These are phyloP conservation scores for Pseudogymnoascus sp. DNA, from an alignment of 2,329 filamentous ascomycete genomes.

Conservation along the genomic window DNA sequence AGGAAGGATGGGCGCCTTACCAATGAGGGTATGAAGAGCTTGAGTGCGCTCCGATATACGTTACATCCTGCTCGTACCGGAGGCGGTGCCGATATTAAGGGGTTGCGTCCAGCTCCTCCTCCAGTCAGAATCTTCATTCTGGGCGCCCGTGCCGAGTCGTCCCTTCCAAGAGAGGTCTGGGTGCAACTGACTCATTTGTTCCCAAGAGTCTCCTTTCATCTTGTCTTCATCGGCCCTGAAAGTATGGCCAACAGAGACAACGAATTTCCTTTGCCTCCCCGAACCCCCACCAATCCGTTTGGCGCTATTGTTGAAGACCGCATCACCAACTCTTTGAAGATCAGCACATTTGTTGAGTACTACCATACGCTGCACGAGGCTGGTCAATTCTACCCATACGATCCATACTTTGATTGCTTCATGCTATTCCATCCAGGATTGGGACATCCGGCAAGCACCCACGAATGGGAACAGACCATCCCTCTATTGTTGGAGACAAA, in stretches of 20 bases:
- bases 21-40: constrained; percentile 81
- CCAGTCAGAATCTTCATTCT: constrained; percentile 88
- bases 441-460: constrained; percentile 84
- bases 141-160: constrained; percentile 94
- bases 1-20: constrained; percentile 69
- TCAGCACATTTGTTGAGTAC: constrained; percentile 95
- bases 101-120: constrained; percentile 74
- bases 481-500: constrained; percentile 91
- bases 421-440: constrained; percentile 95
- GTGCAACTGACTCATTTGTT: constrained; percentile 90
- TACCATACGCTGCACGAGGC: constrained; percentile 94
- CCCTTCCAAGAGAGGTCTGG: constrained; percentile 88
- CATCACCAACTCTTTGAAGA: constrained; percentile 83
- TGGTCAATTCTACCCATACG: constrained; percentile 84
- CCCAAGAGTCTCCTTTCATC: constrained; percentile 79
- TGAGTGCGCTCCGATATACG: constrained; percentile 87
- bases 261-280: constrained; percentile 83
- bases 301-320: constrained; percentile 91
- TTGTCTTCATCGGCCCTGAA: constrained; percentile 93
- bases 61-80: constrained; percentile 81
- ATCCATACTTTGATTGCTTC: constrained; percentile 97
- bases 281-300: constrained; percentile 80
- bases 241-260: constrained; percentile 89
- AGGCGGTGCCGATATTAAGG: constrained; percentile 64
- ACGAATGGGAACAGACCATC: constrained; percentile 89